Evolutionary conservation across 2,329 filamentous ascomycete species (phyloP).

Genomic region (Ceratocystis colombiana): DNA sequence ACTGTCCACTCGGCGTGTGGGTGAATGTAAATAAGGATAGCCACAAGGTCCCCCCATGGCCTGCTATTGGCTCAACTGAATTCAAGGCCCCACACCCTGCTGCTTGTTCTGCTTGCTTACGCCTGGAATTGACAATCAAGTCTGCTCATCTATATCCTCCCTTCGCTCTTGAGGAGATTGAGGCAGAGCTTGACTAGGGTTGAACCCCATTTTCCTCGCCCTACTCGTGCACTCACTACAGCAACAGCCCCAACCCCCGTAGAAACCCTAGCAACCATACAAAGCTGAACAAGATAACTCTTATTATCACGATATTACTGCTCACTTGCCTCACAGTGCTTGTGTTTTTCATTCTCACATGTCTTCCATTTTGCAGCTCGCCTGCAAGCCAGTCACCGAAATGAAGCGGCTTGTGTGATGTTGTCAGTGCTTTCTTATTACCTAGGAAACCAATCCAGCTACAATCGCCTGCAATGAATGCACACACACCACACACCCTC

Average conservation of each 20-base stretch:
- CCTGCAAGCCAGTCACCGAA: background rate
- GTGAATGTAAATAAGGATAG: no score
- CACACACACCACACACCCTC: background rate
- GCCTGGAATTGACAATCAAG: no score
- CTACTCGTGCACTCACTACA: background rate
- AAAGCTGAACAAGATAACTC: background rate
- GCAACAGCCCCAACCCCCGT: background rate
- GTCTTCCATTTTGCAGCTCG: background rate
- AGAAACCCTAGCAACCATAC: background rate
- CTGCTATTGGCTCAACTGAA: no score
- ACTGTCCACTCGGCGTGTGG: no score
- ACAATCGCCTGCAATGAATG: background rate
- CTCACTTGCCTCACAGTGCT: background rate
- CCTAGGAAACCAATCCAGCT: constrained; percentile 6
- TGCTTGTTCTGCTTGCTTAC: no score
- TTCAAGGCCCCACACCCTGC: no score
- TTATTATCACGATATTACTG: background rate
- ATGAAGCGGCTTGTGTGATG: background rate
- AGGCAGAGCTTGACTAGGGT: background rate
- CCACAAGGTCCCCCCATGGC: no score
- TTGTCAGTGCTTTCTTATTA: constrained; percentile 4
- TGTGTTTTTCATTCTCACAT: background rate
- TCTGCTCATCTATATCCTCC: no score
- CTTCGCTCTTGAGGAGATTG: background rate
- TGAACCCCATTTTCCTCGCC: background rate